Evolutionary conservation across 164 flowering plant species (phyloP), one percentile per base, ranked within the genome.

Genomic region (Santalum album): DNA sequence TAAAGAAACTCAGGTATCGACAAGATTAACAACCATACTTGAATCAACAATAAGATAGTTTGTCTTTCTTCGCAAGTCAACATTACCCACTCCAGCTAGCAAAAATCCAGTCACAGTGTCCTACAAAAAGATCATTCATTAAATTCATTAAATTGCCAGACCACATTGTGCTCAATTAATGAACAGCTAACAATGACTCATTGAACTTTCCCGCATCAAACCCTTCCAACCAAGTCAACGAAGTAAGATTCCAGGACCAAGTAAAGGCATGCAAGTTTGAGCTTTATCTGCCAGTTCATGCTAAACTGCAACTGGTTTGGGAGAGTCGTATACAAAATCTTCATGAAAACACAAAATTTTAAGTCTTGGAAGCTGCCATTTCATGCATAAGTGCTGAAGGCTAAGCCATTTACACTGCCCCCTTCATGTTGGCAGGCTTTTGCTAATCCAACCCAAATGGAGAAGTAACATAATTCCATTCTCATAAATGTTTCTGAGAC

Each of bases 1-100:
- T 14, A 38, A 15, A 38, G 12, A 38, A 38, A 17, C 0, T 11
- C 12, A 18, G 10, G 45, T 11, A 23, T 23, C 17, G 23, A 24
- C 10, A 54, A 23, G 27, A 44, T 29, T 15, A 6, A 49, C 12
- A 15, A 57, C 38, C 82, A 53, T 88, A 92, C 96, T 92, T 67
- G 95, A 89, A 66, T 92, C 98, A 48, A 89, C 95, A 51, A 92
- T 84, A 40, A 88, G 92, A 66, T 88, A 92, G 61, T 92, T 92
- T 50, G 98, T 92, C 69, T 92, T 92, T 64, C 98, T 83, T 61
- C 96, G 69, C 65, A 92, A 53, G 68, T 92, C 98, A 55, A 92
- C 96, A 69, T 92, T 84, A 29, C 96, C 98, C 50, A 92, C 95
- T 66, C 96, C 98, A 66, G 96, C 96, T 57, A 92, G 77, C 75